Evolutionary conservation across 1,139 yeast species (phyloP).

Genomic region (Magnusiomyces fungicola): DNA sequence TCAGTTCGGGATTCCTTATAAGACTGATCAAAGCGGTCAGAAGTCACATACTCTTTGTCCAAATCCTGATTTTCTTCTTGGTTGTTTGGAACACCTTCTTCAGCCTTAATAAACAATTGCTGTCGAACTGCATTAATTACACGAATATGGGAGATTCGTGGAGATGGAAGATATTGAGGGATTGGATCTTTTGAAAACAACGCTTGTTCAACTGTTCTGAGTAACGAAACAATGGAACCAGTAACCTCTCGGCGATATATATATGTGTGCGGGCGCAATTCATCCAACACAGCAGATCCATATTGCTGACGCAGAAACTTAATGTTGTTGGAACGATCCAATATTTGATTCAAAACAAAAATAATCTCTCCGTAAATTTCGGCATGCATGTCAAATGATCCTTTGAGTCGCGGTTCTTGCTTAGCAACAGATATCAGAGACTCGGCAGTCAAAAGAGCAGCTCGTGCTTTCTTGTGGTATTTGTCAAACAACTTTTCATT

Average conservation of each 20-base stretch:
- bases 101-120: conserved; percentile 19
- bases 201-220: conserved; percentile 41
- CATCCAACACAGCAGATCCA: conserved; percentile 43
- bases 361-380: conserved; percentile 40
- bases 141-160: conserved; percentile 42
- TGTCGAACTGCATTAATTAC: conserved; percentile 39
- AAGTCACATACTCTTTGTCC: not conserved
- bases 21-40: not conserved
- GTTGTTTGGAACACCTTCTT: conserved; percentile 5
- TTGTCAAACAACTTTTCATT: conserved; percentile 28
- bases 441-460: conserved; percentile 37
- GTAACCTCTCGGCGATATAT: conserved; percentile 41
- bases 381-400: conserved; percentile 37
- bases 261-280: conserved; percentile 36
- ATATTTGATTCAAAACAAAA: conserved; percentile 39
- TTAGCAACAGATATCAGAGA: conserved; percentile 32
- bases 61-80: not conserved
- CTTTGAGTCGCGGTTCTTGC: conserved; percentile 44
- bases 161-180: conserved; percentile 45
- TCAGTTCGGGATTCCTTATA: conserved; percentile 4
- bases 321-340: conserved; percentile 43
- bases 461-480: conserved; percentile 34
- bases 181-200: conserved; percentile 39
- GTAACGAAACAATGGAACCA: conserved; percentile 34
- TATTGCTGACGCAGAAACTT: conserved; percentile 38